Base-by-base conservation (phyloP, 2,329 filamentous ascomycete species). In the Chaetothyriales sp. region DNA sequence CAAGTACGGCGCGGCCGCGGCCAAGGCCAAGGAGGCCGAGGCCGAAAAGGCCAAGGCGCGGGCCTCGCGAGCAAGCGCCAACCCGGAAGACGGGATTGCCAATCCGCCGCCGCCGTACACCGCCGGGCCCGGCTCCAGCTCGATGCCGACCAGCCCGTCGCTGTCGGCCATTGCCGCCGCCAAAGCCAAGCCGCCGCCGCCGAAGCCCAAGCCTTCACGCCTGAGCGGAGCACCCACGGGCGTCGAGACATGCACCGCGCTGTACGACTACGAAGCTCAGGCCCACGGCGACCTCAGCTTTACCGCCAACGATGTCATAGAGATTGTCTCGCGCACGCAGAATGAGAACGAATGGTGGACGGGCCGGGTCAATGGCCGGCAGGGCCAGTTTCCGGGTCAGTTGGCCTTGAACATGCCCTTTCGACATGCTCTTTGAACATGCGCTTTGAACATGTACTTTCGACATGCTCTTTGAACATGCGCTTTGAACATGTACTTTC, bases 321-420 rank as follows among this genome's bases (percentile, higher is more conserved):
- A 97, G 67, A 89, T 98, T 60, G 67, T 92, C 2, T 77, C 76
- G 54, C 78, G 86, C 60, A 94, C 88, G n/a, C 76, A 78, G 56
- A 95, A 95, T 63, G 83, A 87, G 49, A 97, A 98, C 61, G 92
- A 98, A 69, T 98, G 92, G 92, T 98, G 92, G 92, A 83, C 77
- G 7, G 92, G 92, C 40, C 86, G 81, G 65, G 65, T 94, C 50
- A 76, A 84, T 54, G 88, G 85, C 47, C 84, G 83, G 69, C 74
- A 86, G 64, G 92, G 92, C 22, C 90, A 97, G 65, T 98, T 98
- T 67, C 92, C 92, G 70, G 92, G 92, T 95, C 75, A 65, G 80
- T 69, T 50, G 51, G 37, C 28, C 20, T 20, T 13, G 1, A 4
- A 20, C 19, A 4, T 4, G 10, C 20, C 20, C 7, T 15, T 51